These are phyloP conservation scores for Usnea hakonensis DNA, from an alignment of 495 filamentous ascomycete genomes.

Conservation along the genomic window DNA sequence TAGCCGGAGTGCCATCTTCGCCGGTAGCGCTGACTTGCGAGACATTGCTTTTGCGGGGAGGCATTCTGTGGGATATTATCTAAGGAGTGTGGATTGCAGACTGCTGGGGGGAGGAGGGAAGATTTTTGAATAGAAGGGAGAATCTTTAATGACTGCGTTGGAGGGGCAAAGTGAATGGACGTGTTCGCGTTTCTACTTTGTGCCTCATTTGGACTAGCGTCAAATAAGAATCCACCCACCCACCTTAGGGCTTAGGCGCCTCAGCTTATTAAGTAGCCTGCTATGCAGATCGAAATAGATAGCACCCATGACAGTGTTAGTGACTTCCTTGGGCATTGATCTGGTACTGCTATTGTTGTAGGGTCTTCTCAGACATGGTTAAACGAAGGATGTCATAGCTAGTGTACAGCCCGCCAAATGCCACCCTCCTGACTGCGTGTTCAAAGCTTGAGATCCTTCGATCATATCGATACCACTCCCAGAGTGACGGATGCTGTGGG, in stretches of 20 bases:
- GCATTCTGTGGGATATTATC: constrained; percentile 19
- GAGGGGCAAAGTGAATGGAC: background rate
- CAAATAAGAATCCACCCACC: background rate
- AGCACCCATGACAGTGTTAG: background rate
- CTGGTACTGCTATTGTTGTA: background rate
- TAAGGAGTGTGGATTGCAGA: background rate
- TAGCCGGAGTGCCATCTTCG: constrained; percentile 18
- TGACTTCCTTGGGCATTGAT: background rate
- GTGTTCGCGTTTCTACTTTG: constrained; percentile 1
- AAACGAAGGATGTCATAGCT: too few species aligned
- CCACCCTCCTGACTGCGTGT: background rate
- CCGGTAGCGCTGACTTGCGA: constrained; percentile 20
- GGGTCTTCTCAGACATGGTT: too few species aligned
- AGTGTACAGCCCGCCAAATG: background rate
- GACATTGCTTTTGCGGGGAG: constrained; percentile 28
- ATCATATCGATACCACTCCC: background rate
- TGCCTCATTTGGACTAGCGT: background rate
- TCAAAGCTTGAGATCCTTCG: background rate
- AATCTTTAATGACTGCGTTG: background rate
- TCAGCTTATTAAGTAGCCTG: too few species aligned
- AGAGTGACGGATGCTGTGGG: background rate
- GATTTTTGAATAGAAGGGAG: background rate
- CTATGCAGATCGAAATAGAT: too few species aligned
- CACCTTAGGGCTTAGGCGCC: too few species aligned
- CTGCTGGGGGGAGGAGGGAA: background rate